Conservation (phyloP, 75 land plant genomes). For the Picea glauca region DNA sequence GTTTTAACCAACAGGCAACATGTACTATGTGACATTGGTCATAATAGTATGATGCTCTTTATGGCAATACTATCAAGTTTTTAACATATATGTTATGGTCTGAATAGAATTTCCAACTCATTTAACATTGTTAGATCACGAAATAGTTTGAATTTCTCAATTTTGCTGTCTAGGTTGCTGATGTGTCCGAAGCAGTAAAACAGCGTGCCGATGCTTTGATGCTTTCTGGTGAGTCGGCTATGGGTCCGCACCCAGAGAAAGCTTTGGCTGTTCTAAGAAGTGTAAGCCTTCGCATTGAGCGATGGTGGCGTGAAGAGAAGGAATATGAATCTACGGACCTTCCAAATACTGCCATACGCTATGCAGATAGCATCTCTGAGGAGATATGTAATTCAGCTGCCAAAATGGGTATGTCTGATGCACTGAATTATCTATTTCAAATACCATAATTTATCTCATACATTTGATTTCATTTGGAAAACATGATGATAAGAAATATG, state of each 20-base stretch:
- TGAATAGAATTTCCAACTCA: no score
- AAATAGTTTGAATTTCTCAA: background rate
- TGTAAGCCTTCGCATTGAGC: constrained; percentile 84
- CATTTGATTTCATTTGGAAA: background rate
- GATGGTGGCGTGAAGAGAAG: constrained; percentile 90
- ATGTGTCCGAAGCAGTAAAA: constrained; percentile 92
- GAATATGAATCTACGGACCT: constrained; percentile 53
- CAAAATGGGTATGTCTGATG: constrained; percentile 72
- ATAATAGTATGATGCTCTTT: background rate
- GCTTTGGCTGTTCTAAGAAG: constrained; percentile 76
- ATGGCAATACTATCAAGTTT: background rate
- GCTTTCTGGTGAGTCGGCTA: constrained; percentile 99
- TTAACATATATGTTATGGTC: background rate
- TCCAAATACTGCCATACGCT: constrained; percentile 50
- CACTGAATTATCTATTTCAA: background rate
- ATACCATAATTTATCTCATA: background rate
- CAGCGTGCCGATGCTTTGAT: constrained; percentile 93
- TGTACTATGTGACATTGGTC: background rate
- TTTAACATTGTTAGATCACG: background rate
- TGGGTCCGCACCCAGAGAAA: constrained; percentile 90
- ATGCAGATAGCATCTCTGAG: constrained; percentile 70
- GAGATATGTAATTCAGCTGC: constrained; percentile 93
- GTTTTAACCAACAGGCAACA: background rate
- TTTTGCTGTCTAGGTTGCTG: constrained; percentile 52
- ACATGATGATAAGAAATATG: background rate